Base-by-base conservation (phyloP, 176 grass and related monocot species). In the Phoenix roebelenii region DNA sequence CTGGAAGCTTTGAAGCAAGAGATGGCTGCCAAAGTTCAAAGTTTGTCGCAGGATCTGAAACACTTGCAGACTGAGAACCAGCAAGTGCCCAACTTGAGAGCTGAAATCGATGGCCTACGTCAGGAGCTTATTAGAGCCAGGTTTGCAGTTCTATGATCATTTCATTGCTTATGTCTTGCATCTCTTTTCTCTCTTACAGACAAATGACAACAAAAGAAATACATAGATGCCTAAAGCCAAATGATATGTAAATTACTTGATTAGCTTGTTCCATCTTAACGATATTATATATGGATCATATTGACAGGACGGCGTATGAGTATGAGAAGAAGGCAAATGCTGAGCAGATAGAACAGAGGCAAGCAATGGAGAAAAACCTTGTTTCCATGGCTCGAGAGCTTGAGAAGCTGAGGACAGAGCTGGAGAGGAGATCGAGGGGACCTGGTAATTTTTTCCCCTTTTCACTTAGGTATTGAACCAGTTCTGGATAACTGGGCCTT, bases 321-420 rank as follows among this genome's bases (percentile, higher is more conserved):
- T 64, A 72, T 60, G 82, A 73, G 76, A 76, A 72, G 57, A 67
- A 64, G 54, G 77, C 68, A 25, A 79, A 73, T 60, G 23, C 69
- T 39, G 63, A 77, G 67, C 68, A 71, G 23, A 48, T 23, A 23
- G 73, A 85, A 25, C 72, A 80, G 63, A 62, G 39, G 63, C 77
- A 69, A 18, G 57, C 56, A 20, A 77, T 85, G 77, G 76, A 85
- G 68, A 79, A 75, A 29, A 68, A 64, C 56, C 64, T 80, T 35
- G 51, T 80, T 25, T 65, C 57, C 17, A 80, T 80, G 63, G 74
- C 77, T 49, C 66, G 74, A 17, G 69, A 86, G 51, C 49, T 54
- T 7, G 74, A 86, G 64, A 79, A 74, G 18, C 66, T 86, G 17
- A 65, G 54, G 22, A 50, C 69, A 9, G 73, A 78, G 50, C 64